These are phyloP conservation scores for Mrakia hoshinonis DNA, from an alignment of 768 basidiomycete genomes.

Conservation along the genomic window DNA sequence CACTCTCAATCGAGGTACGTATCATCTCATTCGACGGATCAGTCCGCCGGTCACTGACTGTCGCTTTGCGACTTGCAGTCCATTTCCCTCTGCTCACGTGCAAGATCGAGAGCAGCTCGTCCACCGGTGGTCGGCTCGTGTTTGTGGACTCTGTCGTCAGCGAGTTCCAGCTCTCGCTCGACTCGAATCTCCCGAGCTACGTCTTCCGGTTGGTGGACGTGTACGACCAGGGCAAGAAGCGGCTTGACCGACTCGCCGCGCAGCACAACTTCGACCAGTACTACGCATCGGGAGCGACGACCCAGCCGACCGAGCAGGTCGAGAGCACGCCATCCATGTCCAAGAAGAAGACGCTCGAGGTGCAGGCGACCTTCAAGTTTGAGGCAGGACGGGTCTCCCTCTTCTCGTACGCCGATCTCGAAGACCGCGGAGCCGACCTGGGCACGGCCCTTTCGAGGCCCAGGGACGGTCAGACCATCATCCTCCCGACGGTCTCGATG, in stretches of 20 bases:
- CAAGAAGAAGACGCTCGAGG: slow-evolving; percentile 44
- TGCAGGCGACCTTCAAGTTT: slow-evolving; percentile 64
- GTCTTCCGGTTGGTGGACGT: slow-evolving; percentile 36
- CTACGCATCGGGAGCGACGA: neutral
- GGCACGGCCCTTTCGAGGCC: neutral
- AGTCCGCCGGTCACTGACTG: neutral
- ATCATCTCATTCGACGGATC: too few species aligned
- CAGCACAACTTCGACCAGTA: slow-evolving; percentile 12
- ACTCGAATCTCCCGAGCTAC: slow-evolving; percentile 35
- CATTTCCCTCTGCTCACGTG: slow-evolving; percentile 23
- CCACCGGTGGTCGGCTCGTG: slow-evolving; percentile 32
- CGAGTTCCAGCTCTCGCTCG: slow-evolving; percentile 36
- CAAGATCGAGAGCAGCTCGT: slow-evolving; percentile 31
- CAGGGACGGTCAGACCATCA: slow-evolving; percentile 30
- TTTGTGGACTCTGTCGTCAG: slow-evolving; percentile 36
- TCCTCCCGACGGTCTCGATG: slow-evolving; percentile 64
- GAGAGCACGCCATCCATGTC: neutral
- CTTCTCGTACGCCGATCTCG: slow-evolving; percentile 10
- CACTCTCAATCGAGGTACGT: slow-evolving; percentile 34
- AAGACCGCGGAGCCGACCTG: neutral
- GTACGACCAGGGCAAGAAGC: slow-evolving; percentile 36
- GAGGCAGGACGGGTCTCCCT: slow-evolving; percentile 74
- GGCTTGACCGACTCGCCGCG: slow-evolving; percentile 30
- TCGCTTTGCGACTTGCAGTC: slow-evolving; percentile 31
- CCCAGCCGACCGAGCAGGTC: neutral